These are phyloP conservation scores for Tuber indicum DNA, from an alignment of 495 filamentous ascomycete species.

Conservation along the genomic window DNA sequence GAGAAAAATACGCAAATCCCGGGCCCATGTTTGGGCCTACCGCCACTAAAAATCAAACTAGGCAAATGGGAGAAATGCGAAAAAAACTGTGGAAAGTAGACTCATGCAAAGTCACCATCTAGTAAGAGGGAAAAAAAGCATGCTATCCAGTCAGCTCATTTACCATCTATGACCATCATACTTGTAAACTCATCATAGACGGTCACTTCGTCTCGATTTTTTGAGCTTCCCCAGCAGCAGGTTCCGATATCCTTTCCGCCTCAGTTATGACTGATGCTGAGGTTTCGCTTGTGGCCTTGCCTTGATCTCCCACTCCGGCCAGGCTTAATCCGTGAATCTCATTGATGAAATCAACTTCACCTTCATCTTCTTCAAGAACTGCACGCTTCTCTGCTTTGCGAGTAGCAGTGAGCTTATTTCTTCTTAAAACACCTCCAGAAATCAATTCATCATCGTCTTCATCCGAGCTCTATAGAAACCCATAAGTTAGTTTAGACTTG, in stretches of 20 bases:
- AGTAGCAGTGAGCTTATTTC: constrained; percentile 30
- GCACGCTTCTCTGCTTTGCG: constrained; percentile 37
- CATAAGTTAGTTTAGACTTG: constrained; percentile 16
- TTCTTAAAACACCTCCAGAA: constrained; percentile 19
- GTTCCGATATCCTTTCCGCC: background rate
- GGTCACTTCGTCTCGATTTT: background rate
- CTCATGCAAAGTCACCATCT: background rate
- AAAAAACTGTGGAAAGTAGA: background rate
- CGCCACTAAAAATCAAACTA: background rate
- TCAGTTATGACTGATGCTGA: background rate
- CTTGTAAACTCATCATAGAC: background rate
- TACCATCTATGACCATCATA: background rate
- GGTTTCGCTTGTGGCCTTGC: background rate
- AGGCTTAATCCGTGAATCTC: constrained; percentile 7
- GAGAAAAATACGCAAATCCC: background rate
- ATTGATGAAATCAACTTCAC: constrained; percentile 32
- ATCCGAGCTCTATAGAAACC: constrained; percentile 32
- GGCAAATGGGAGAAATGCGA: background rate
- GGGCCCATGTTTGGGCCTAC: background rate
- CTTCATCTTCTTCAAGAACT: constrained; percentile 37
- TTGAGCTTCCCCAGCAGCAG: background rate
- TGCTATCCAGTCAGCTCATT: background rate
- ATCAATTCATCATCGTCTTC: constrained; percentile 35
- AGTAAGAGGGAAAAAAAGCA: background rate
- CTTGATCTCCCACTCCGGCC: constrained; percentile 12